phyloP scores from a whole-genome alignment of 768 basidiomycete genomes.

The Boletus patriciae region DNA sequence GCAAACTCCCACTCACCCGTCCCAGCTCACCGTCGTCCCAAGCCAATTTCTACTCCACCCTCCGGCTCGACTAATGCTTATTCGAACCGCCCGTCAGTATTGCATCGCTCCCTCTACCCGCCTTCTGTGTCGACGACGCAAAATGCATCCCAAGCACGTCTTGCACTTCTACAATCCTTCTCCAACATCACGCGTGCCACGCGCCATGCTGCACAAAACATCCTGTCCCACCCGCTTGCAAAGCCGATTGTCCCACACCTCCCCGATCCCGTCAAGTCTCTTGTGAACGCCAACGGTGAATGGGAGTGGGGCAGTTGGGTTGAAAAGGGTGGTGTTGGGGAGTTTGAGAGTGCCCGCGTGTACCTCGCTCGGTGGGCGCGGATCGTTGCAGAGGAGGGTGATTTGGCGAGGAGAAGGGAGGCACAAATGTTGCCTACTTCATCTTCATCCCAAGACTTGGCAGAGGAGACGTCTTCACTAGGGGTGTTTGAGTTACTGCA shows the following conservation, averaged over 20 bases:
- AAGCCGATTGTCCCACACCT: constrained; percentile 96
- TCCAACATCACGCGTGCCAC: constrained; percentile 93
- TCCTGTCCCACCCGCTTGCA: constrained; percentile 92
- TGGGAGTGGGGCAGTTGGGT: constrained; percentile 94
- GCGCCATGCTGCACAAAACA: constrained; percentile 90
- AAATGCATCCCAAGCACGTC: constrained; percentile 68
- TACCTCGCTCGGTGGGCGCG: constrained; percentile 97
- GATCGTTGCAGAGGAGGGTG: constrained; percentile 97
- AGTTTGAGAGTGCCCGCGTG: constrained; percentile 94
- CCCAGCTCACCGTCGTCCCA: constrained; percentile 78
- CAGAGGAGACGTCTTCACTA: constrained; percentile 68
- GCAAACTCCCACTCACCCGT: constrained; percentile 77
- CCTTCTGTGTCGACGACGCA: constrained; percentile 52
- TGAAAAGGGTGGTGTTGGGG: constrained; percentile 88
- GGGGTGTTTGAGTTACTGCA: constrained; percentile 88
- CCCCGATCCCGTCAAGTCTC: constrained; percentile 87
- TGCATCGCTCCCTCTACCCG: constrained; percentile 70
- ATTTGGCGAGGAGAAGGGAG: constrained; percentile 81
- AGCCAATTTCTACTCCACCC: constrained; percentile 51
- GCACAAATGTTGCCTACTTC: constrained; percentile 63
- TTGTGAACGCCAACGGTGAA: constrained; percentile 89
- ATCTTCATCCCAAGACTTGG: constrained; percentile 45
- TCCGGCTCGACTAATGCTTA: constrained; percentile 49
- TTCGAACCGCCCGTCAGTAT: constrained; percentile 67
- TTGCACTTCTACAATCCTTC: constrained; percentile 88